These are phyloP conservation scores for Candida tropicalis DNA, from an alignment of 1,139 yeast species.

Conservation along the genomic window DNA sequence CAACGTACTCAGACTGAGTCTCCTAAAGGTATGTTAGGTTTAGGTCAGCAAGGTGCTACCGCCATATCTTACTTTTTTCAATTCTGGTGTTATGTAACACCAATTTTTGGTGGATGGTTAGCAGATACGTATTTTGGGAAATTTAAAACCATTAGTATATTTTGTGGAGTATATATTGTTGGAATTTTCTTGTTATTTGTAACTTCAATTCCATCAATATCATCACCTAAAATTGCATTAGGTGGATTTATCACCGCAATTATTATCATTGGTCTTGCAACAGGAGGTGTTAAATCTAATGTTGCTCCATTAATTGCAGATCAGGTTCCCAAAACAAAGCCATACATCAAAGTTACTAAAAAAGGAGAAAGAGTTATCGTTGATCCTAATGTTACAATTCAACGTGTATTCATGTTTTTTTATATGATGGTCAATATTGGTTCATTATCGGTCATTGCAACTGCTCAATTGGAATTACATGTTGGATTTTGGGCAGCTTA, in stretches of 20 bases:
- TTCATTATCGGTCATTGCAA: conserved; percentile 41
- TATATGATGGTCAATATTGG: conserved; percentile 45
- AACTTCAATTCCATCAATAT: conserved; percentile 69
- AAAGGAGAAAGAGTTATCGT: conserved; percentile 40
- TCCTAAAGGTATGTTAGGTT: conserved; percentile 62
- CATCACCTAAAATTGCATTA: conserved; percentile 45
- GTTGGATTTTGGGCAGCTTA: conserved; percentile 47
- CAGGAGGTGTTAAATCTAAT: conserved; percentile 81
- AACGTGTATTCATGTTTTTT: conserved; percentile 45
- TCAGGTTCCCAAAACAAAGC: conserved; percentile 52
- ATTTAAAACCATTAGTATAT: conserved; percentile 64
- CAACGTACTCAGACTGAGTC: conserved; percentile 48
- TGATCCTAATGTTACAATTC: conserved; percentile 43
- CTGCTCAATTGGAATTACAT: conserved; percentile 38
- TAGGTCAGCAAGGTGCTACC: conserved; percentile 66
- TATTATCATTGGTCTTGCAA: conserved; percentile 70
- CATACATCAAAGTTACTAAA: conserved; percentile 34
- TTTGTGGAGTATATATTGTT: conserved; percentile 57
- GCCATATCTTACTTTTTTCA: conserved; percentile 76
- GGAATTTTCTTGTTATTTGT: conserved; percentile 68
- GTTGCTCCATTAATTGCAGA: conserved; percentile 79
- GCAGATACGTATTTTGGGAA: conserved; percentile 78
- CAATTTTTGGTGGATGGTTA: conserved; percentile 72
- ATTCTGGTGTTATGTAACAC: conserved; percentile 81
- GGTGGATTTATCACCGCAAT: conserved; percentile 62